Conservation (phyloP, 768 basidiomycete genomes). For the Leccinellum rugosiceps region DNA sequence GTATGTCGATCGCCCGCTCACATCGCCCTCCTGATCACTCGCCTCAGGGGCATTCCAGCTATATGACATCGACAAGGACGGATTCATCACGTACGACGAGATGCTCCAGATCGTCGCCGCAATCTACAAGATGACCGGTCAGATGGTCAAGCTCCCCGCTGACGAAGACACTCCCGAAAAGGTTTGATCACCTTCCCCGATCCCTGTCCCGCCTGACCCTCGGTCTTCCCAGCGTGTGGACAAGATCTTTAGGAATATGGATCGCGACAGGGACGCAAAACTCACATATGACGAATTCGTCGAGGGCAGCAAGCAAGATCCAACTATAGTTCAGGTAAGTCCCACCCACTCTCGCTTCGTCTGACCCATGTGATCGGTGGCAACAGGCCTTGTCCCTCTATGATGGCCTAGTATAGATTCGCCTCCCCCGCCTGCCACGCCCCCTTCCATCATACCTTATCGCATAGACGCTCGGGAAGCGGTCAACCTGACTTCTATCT, state of each 20-base stretch:
- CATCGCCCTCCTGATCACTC: slow-evolving; percentile 13
- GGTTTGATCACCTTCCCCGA: slow-evolving; percentile 41
- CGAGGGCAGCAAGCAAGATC: slow-evolving; percentile 97
- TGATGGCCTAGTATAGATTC: slow-evolving; percentile 80
- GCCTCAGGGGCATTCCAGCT: slow-evolving; percentile 95
- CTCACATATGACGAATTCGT: slow-evolving; percentile 97
- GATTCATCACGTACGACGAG: slow-evolving; percentile 96
- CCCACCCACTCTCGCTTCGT: slow-evolving; percentile 10
- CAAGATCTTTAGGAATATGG: slow-evolving; percentile 99
- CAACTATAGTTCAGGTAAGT: slow-evolving; percentile 94
- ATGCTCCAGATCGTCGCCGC: slow-evolving; percentile 98
- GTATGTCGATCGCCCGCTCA: slow-evolving; percentile 52
- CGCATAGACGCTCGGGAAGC: slow-evolving; percentile 21
- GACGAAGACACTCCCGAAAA: slow-evolving; percentile 99
- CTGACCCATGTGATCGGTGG: slow-evolving; percentile 16
- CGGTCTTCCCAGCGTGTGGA: slow-evolving; percentile 73
- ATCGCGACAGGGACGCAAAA: slow-evolving; percentile 89
- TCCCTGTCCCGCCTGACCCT: slow-evolving; percentile 9
- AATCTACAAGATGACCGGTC: slow-evolving; percentile 99
- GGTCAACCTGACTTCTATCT: slow-evolving; percentile 22
- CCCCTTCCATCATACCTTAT: slow-evolving; percentile 20
- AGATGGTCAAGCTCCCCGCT: slow-evolving; percentile 97
- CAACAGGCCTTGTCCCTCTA: slow-evolving; percentile 87
- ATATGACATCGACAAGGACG: slow-evolving; percentile 98
- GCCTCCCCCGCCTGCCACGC: neutral